phyloP scores from a whole-genome alignment of 1,139 yeast genomes.

The Yamadazyma spencermartinsiae region DNA sequence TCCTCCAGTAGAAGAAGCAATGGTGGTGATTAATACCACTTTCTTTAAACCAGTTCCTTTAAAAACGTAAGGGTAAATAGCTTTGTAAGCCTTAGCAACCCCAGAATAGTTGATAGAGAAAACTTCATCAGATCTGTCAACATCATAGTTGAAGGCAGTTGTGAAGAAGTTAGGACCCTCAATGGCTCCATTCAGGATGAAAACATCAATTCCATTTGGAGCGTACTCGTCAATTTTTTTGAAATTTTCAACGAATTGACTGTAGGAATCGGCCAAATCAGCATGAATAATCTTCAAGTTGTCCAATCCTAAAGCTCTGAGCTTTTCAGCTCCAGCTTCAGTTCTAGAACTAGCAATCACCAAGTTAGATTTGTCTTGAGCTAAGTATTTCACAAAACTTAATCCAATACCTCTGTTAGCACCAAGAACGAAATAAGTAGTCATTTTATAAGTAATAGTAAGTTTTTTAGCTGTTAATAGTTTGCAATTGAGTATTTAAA shows the following conservation, averaged over 20 bases:
- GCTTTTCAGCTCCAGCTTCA: neutral
- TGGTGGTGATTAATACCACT: slow-evolving; percentile 9
- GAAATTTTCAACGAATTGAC: slow-evolving; percentile 10
- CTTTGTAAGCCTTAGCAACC: slow-evolving; percentile 14
- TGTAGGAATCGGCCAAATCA: slow-evolving; percentile 10
- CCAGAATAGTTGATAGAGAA: slow-evolving; percentile 13
- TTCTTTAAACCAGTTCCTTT: slow-evolving; percentile 9
- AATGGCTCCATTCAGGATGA: slow-evolving; percentile 13
- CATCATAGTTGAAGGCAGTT: slow-evolving; percentile 7
- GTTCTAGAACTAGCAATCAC: slow-evolving; percentile 19
- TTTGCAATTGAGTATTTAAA: no score
- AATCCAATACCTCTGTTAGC: slow-evolving; percentile 34
- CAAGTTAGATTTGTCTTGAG: slow-evolving; percentile 16
- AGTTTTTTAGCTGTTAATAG: no score
- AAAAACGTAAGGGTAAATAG: slow-evolving; percentile 13
- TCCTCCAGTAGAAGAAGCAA: slow-evolving; percentile 8
- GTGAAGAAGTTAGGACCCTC: slow-evolving; percentile 7
- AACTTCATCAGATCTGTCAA: slow-evolving; percentile 8
- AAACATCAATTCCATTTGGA: slow-evolving; percentile 14
- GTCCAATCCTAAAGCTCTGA: slow-evolving; percentile 2
- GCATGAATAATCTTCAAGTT: slow-evolving; percentile 17
- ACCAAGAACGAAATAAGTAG: slow-evolving; percentile 23
- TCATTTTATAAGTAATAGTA: no score
- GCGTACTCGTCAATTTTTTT: slow-evolving; percentile 9
- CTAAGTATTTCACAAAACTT: slow-evolving; percentile 21